These are phyloP conservation scores for Babesia bigemina DNA, from an alignment of 169 alveolate species.

Conservation along the genomic window DNA sequence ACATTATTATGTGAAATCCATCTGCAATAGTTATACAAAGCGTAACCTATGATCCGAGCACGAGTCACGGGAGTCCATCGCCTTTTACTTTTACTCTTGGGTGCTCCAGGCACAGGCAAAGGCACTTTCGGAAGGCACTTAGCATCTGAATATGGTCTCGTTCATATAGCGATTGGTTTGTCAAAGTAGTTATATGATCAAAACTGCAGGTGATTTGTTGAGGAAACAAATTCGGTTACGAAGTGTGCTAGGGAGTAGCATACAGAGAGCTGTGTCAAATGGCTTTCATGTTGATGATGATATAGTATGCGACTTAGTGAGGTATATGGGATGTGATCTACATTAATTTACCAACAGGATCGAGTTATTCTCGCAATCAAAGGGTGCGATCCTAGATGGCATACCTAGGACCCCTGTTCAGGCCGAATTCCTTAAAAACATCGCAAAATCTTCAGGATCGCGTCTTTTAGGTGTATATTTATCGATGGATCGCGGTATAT, in stretches of 20 bases:
- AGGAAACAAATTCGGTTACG: constrained; percentile 8
- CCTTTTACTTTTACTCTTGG: constrained; percentile 35
- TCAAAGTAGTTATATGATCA: not conserved
- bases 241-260: constrained; percentile 2
- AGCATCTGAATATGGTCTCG: constrained; percentile 22
- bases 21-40: not conserved
- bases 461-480: constrained; percentile 24
- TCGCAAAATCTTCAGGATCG: constrained; percentile 7
- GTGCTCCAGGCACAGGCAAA: constrained; percentile 62
- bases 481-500: constrained; percentile 9
- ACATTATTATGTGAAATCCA: not conserved
- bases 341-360: not conserved
- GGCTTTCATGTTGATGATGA: constrained; percentile 41
- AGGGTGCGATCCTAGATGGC: constrained; percentile 40
- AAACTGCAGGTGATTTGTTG: constrained; percentile 34
- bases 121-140: constrained; percentile 54
- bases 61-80: not conserved
- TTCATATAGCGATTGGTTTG: constrained; percentile 43
- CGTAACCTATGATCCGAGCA: not conserved
- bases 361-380: not conserved
- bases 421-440: constrained; percentile 24
- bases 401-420: constrained; percentile 37
- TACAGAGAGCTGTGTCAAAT: constrained; percentile 7
- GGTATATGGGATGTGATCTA: not conserved
- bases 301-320: constrained; percentile 7